Percentiles rank a stretch among this genome's conserved stretches.
Conservation (phyloP, 2,329 filamentous ascomycete species). For the Trichoderma oligosporum region DNA sequence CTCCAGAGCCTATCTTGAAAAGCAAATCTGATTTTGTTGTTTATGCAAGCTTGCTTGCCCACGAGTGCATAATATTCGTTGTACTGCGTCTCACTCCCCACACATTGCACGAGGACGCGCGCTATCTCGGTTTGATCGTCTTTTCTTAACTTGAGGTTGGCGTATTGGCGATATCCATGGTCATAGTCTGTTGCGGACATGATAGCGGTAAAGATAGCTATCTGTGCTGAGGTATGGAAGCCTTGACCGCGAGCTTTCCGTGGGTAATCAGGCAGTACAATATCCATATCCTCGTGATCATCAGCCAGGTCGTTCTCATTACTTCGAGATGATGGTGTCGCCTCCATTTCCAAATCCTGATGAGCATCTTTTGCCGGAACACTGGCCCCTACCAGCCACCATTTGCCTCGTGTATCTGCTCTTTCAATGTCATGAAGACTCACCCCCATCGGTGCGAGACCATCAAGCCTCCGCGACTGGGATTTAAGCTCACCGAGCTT, state of each 20-base stretch:
- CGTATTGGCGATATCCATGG: slow-evolving; percentile 74
- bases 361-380: slow-evolving; percentile 52
- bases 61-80: slow-evolving; percentile 93
- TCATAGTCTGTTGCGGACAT: slow-evolving; percentile 81
- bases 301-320: slow-evolving; percentile 31
- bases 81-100: slow-evolving; percentile 75
- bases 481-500: slow-evolving; percentile 72
- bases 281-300: slow-evolving; percentile 44
- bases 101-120: slow-evolving; percentile 81
- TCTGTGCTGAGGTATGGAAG: slow-evolving; percentile 81
- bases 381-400: slow-evolving; percentile 98
- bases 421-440: slow-evolving; percentile 77
- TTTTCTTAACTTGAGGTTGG: slow-evolving; percentile 80
- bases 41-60: slow-evolving; percentile 70
- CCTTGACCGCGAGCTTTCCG: slow-evolving; percentile 75
- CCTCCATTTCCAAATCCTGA: slow-evolving; percentile 20
- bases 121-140: slow-evolving; percentile 84
- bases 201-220: slow-evolving; percentile 89
- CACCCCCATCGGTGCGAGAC: slow-evolving; percentile 76
- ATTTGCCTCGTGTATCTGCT: slow-evolving; percentile 84
- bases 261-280: slow-evolving; percentile 60
- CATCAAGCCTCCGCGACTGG: slow-evolving; percentile 56
- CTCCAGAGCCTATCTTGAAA: slow-evolving; percentile 88
- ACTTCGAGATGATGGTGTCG: slow-evolving; percentile 23
- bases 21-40: slow-evolving; percentile 72